Conservation (phyloP, 1,284 basidiomycete species). For the Stygiomarasmius scandens region DNA sequence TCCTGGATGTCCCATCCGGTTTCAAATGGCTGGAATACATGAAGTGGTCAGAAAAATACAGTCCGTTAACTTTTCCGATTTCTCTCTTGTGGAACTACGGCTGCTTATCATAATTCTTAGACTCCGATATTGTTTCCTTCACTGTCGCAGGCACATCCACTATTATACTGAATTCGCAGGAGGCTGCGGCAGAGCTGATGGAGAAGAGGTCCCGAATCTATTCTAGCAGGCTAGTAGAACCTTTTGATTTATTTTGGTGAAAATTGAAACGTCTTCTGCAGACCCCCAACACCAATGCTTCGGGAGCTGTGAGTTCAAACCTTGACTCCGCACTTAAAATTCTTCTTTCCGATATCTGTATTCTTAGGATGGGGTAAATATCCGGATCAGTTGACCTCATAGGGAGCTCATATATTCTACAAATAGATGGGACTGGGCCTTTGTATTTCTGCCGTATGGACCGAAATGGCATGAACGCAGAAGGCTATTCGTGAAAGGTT, state of each 20-base stretch:
- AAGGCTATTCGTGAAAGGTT: constrained; percentile 1
- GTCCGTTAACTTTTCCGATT: neutral
- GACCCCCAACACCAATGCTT: neutral
- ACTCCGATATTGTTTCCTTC: constrained; percentile 8
- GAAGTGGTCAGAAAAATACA: constrained; percentile 9
- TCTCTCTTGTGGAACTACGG: neutral
- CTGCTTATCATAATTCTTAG: neutral
- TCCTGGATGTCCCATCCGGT: neutral
- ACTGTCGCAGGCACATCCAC: neutral
- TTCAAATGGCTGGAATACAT: neutral
- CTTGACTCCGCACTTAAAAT: no score
- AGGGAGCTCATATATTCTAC: neutral
- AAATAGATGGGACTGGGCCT: constrained; percentile 5
- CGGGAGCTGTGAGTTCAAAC: neutral
- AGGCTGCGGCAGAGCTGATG: constrained; percentile 7
- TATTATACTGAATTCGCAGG: constrained; percentile 1
- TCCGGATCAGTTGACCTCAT: neutral
- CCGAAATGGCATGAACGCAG: constrained; percentile 3
- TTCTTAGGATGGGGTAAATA: constrained; percentile 4
- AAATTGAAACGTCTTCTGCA: neutral
- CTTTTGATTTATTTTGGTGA: neutral
- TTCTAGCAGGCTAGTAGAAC: constrained; percentile 5
- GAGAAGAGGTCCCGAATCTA: constrained; percentile 11
- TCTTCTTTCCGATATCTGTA: neutral
- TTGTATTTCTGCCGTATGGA: constrained; percentile 9